Evolutionary conservation across 441 rosid species (phyloP).

Genomic region (Lepidium campestre): DNA sequence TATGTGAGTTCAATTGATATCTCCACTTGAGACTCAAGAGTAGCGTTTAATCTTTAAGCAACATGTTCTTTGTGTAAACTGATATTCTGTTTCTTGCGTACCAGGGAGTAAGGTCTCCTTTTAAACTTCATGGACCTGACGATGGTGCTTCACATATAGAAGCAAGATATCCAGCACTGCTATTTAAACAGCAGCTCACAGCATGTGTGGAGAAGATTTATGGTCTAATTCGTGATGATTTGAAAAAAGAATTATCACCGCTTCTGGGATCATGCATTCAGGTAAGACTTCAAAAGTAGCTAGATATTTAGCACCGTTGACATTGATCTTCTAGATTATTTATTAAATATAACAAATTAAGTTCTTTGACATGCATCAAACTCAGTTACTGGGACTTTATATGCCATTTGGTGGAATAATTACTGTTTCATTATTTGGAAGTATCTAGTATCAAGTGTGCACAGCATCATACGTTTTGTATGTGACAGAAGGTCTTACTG

Average conservation of each 20-base stretch:
- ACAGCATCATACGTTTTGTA: neutral
- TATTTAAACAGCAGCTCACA: slow-evolving; percentile 93
- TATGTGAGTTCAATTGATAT: slow-evolving; percentile 43
- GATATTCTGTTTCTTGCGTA: neutral
- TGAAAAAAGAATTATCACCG: slow-evolving; percentile 92
- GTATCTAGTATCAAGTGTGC: neutral
- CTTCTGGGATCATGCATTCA: slow-evolving; percentile 85
- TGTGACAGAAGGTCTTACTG: neutral
- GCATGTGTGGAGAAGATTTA: slow-evolving; percentile 99
- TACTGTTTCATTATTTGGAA: neutral
- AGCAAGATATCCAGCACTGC: slow-evolving; percentile 93
- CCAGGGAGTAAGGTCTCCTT: slow-evolving; percentile 85
- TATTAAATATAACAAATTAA: neutral
- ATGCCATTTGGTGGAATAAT: neutral
- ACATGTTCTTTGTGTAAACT: neutral
- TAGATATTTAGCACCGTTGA: slow-evolving; percentile 13
- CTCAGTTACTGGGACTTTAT: neutral
- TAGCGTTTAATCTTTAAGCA: neutral
- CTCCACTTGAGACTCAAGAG: neutral
- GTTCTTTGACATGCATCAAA: slow-evolving; percentile 12
- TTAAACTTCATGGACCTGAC: slow-evolving; percentile 66
- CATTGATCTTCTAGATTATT: neutral
- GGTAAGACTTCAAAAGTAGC: slow-evolving; percentile 37
- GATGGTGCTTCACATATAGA: slow-evolving; percentile 75
- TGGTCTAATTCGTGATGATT: slow-evolving; percentile 92